phyloP scores from a whole-genome alignment of 139 green algal genomes.

The Picochlorum sp. region DNA sequence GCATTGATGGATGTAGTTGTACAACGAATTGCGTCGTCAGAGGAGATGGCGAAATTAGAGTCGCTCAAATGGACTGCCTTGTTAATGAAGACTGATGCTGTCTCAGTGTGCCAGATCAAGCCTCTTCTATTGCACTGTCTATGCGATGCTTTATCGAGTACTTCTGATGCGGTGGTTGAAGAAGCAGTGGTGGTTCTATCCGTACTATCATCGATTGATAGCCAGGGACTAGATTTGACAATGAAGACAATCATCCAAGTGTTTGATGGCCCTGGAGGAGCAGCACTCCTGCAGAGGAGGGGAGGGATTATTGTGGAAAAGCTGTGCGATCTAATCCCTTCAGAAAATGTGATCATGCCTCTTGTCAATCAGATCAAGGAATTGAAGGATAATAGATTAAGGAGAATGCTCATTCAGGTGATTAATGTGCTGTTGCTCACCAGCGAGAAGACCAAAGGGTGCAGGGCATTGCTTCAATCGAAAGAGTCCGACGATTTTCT shows the following conservation, averaged over 20 bases:
- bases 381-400: slow-evolving; percentile 74
- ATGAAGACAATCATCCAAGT: slow-evolving; percentile 15
- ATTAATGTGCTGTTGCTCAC: slow-evolving; percentile 92
- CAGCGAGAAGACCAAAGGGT: slow-evolving; percentile 54
- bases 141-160: slow-evolving; percentile 33
- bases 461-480: background rate
- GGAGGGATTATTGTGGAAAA: slow-evolving; percentile 61
- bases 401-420: slow-evolving; percentile 68
- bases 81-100: slow-evolving; percentile 30
- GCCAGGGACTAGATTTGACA: background rate
- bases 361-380: slow-evolving; percentile 46
- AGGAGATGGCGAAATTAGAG: slow-evolving; percentile 66
- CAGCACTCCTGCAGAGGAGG: slow-evolving; percentile 48
- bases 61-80: slow-evolving; percentile 67
- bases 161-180: slow-evolving; percentile 47
- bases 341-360: slow-evolving; percentile 29
- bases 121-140: slow-evolving; percentile 56
- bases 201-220: background rate
- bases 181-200: slow-evolving; percentile 36
- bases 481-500: slow-evolving; percentile 44
- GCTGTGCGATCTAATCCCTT: slow-evolving; percentile 22
- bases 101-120: background rate
- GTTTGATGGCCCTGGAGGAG: slow-evolving; percentile 31
- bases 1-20: slow-evolving; percentile 6
- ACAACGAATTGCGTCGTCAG: slow-evolving; percentile 18